These are phyloP conservation scores for Hysterangium stoloniferum DNA, from an alignment of 768 basidiomycete species.

Conservation along the genomic window DNA sequence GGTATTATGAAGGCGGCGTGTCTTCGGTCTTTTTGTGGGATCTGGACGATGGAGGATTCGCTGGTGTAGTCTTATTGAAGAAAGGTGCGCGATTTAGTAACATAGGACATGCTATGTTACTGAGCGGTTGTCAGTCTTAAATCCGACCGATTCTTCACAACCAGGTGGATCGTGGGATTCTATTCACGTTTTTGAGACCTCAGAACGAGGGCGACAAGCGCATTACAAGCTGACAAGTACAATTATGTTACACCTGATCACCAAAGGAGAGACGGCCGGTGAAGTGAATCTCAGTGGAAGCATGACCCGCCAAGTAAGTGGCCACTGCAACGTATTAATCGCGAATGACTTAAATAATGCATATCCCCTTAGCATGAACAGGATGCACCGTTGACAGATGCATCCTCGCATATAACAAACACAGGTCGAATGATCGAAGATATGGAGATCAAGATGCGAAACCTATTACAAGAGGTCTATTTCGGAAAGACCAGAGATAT, in stretches of 20 bases:
- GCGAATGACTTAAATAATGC: slow-evolving; percentile 5
- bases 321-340: not conserved
- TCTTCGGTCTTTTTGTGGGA: slow-evolving; percentile 99
- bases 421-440: slow-evolving; percentile 96
- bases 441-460: slow-evolving; percentile 99
- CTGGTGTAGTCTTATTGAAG: slow-evolving; percentile 93
- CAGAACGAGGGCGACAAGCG: slow-evolving; percentile 86
- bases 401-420: slow-evolving; percentile 83
- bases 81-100: slow-evolving; percentile 55
- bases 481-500: slow-evolving; percentile 97
- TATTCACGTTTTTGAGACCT: slow-evolving; percentile 93
- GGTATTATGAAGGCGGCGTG: slow-evolving; percentile 97
- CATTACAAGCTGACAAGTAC: slow-evolving; percentile 98
- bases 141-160: slow-evolving; percentile 43
- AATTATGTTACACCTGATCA: slow-evolving; percentile 87
- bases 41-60: slow-evolving; percentile 91
- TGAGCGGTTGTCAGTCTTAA: slow-evolving; percentile 44
- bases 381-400: slow-evolving; percentile 75
- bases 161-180: slow-evolving; percentile 94
- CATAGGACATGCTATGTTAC: not conserved
- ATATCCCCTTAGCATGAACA: slow-evolving; percentile 57
- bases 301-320: slow-evolving; percentile 89
- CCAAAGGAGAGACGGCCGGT: slow-evolving; percentile 41
- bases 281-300: slow-evolving; percentile 86
- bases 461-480: slow-evolving; percentile 89